Conservation (phyloP, 345 rosid species). For the Citrus sinensis region DNA sequence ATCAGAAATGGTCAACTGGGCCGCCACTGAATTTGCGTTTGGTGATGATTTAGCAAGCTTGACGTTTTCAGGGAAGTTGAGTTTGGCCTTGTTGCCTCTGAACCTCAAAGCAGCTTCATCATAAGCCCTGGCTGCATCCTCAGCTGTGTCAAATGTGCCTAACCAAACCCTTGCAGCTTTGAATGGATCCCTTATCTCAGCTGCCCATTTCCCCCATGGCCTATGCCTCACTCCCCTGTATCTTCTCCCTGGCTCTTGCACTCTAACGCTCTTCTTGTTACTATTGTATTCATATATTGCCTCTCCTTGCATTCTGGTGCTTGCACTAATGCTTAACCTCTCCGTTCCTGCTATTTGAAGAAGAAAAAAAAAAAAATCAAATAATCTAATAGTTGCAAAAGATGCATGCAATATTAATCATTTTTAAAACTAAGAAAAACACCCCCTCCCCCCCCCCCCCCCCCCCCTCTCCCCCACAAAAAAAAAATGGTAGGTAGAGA, state of each 20-base stretch:
- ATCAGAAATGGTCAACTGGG: slow-evolving; percentile 33
- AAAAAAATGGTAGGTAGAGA: too few relatives aligned
- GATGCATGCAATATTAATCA: too few relatives aligned
- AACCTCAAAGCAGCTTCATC: slow-evolving; percentile 82
- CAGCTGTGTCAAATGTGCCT: slow-evolving; percentile 88
- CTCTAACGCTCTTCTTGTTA: background rate
- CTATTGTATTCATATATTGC: slow-evolving; percentile 44
- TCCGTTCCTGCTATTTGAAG: slow-evolving; percentile 23
- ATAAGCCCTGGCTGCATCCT: slow-evolving; percentile 84
- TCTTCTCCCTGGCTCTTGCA: slow-evolving; percentile 46
- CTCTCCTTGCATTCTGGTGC: slow-evolving; percentile 17
- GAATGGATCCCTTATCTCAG: slow-evolving; percentile 87
- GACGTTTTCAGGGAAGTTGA: slow-evolving; percentile 94
- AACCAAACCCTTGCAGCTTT: slow-evolving; percentile 92
- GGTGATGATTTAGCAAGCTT: slow-evolving; percentile 31
- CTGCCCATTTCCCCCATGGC: slow-evolving; percentile 99
- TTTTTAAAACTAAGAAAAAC: too few relatives aligned
- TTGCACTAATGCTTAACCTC: slow-evolving; percentile 3
- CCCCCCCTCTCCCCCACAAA: too few relatives aligned
- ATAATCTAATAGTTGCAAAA: too few relatives aligned
- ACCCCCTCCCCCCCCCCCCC: too few relatives aligned
- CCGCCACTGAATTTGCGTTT: slow-evolving; percentile 10
- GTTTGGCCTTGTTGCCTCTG: slow-evolving; percentile 92
- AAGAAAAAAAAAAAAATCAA: background rate
- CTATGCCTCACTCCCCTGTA: slow-evolving; percentile 90